A percentile compares a stretch with the other conserved stretches of the same genome.
Evolutionary conservation across 1,284 basidiomycete species (phyloP).

Genomic region (Naganishia sp.): DNA sequence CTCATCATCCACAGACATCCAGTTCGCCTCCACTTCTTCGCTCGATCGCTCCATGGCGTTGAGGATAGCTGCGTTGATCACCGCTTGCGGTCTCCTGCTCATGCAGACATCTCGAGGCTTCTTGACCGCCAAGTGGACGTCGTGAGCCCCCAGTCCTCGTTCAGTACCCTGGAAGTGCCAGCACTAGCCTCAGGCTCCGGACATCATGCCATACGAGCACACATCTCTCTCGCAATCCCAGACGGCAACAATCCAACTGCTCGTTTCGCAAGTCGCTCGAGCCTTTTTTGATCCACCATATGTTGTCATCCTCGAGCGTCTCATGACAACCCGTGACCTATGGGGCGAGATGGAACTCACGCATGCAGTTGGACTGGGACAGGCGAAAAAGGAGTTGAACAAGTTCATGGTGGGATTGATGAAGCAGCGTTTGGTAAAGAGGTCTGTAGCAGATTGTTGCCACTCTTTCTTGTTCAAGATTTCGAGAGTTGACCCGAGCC

Average conservation of each 20-base stretch:
- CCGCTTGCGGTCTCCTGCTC: not conserved
- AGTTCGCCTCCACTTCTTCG: too few relatives aligned
- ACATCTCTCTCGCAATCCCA: slow-evolving; percentile 19
- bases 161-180: not conserved
- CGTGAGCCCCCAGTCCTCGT: not conserved
- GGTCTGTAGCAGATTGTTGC: slow-evolving; percentile 60
- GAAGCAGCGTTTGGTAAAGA: slow-evolving; percentile 78
- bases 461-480: not conserved
- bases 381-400: slow-evolving; percentile 27
- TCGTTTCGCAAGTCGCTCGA: slow-evolving; percentile 89
- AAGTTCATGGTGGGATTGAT: slow-evolving; percentile 31
- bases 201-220: slow-evolving; percentile 31
- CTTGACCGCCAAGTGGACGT: not conserved
- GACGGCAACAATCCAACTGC: slow-evolving; percentile 40
- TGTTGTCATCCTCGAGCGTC: slow-evolving; percentile 88
- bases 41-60: too few relatives aligned
- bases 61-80: too few relatives aligned
- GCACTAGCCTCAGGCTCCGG: too few relatives aligned
- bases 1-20: not conserved
- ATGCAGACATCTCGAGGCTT: not conserved
- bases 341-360: slow-evolving; percentile 60
- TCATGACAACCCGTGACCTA: slow-evolving; percentile 80
- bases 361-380: slow-evolving; percentile 28
- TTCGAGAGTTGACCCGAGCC: slow-evolving; percentile 3
- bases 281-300: slow-evolving; percentile 93